Conservation (phyloP, 306 rosid genomes). For the Delonix regia region DNA sequence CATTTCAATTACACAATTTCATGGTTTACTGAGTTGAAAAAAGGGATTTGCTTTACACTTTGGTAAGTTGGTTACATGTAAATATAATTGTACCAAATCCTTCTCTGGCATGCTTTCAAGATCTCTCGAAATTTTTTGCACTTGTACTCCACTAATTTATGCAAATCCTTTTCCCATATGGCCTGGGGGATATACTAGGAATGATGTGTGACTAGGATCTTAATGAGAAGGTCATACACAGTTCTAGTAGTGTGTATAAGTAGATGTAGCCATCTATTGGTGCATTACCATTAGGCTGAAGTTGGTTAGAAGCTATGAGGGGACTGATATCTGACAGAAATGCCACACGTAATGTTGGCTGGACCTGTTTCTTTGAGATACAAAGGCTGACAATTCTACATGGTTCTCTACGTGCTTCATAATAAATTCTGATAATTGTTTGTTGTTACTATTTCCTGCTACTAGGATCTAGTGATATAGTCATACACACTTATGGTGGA, state of each 20-base stretch:
- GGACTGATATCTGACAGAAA: not conserved
- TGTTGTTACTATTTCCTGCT: not conserved
- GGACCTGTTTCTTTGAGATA: not conserved
- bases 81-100: not conserved
- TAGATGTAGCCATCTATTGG: constrained; percentile 10
- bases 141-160: not conserved
- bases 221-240: not conserved
- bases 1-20: not conserved
- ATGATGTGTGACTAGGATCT: constrained; percentile 9
- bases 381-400: not conserved
- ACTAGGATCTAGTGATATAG: not conserved
- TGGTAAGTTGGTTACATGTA: not conserved
- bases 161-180: not conserved
- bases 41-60: not conserved
- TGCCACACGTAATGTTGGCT: not conserved
- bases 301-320: not conserved
- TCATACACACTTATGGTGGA: not conserved
- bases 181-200: not conserved
- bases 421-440: not conserved
- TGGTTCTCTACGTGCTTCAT: not conserved
- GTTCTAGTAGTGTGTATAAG: constrained; percentile 3
- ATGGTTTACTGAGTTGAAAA: not conserved
- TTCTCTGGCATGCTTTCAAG: not conserved
- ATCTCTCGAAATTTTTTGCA: constrained; percentile 8
- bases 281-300: constrained; percentile 27